A percentile compares a stretch with the other conserved stretches of the same genome.
These are phyloP conservation scores for Globisporangium irregulare DNA, from an alignment of 352 stramenopile species.

Conservation along the genomic window DNA sequence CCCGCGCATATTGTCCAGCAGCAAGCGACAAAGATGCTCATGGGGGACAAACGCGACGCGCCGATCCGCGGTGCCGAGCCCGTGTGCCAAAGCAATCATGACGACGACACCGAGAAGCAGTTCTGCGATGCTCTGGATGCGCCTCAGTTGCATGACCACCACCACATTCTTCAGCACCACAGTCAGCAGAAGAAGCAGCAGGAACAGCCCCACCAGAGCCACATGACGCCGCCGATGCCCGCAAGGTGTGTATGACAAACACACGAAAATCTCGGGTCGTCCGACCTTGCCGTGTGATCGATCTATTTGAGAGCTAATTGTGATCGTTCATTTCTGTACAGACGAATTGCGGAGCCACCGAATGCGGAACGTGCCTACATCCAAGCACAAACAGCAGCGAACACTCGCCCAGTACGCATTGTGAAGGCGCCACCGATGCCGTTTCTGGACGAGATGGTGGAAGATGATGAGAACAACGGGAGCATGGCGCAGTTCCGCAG, in stretches of 20 bases:
- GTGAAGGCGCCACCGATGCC: slow-evolving; percentile 18
- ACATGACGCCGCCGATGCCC: not conserved
- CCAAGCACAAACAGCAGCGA: not conserved
- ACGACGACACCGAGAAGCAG: not conserved
- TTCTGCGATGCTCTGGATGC: not conserved
- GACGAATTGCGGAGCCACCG: slow-evolving; percentile 1
- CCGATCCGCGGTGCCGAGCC: slow-evolving; percentile 3
- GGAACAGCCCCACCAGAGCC: not conserved
- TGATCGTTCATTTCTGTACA: not conserved
- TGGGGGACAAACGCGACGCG: slow-evolving; percentile 10
- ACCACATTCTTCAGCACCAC: not conserved
- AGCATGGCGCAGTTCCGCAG: slow-evolving; percentile 20
- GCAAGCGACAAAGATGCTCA: not conserved
- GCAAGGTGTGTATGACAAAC: not conserved
- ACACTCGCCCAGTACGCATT: not conserved
- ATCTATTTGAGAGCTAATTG: not conserved
- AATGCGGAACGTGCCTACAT: not conserved
- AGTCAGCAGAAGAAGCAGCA: slow-evolving; percentile 2
- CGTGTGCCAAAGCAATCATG: slow-evolving; percentile 4
- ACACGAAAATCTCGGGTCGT: not conserved
- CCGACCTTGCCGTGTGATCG: not conserved
- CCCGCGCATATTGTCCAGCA: slow-evolving; percentile 1
- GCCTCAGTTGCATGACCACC: not conserved
- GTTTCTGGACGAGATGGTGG: slow-evolving; percentile 24
- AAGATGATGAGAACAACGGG: slow-evolving; percentile 18